Conservation (phyloP, 257 asterid species). For the Fraxinus americana region DNA sequence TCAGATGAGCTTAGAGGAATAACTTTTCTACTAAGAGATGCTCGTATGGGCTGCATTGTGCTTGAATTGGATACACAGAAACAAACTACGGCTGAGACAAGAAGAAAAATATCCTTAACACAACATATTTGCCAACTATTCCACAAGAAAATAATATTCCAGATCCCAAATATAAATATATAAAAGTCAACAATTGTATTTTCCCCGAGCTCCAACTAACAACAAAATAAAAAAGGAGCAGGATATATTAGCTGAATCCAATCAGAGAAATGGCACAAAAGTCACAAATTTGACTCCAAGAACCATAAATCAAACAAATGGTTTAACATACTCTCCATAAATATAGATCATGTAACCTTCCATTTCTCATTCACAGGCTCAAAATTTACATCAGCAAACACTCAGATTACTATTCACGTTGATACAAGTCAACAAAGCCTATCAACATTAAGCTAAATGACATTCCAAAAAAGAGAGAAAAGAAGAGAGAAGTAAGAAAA, state of each 20-base stretch:
- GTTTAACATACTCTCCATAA: not conserved
- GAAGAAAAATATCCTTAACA: not conserved
- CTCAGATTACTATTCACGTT: conserved; percentile 18
- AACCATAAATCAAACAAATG: conserved; percentile 9
- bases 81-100: not conserved
- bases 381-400: too few relatives aligned
- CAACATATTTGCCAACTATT: not conserved
- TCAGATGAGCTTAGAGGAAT: not conserved
- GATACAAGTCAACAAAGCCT: not conserved
- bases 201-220: not conserved
- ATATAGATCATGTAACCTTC: not conserved
- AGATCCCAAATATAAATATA: not conserved
- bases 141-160: not conserved
- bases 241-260: not conserved
- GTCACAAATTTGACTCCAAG: not conserved
- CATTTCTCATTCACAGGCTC: not conserved
- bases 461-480: not conserved
- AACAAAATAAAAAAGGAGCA: not conserved
- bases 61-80: not conserved
- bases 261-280: not conserved
- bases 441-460: not conserved
- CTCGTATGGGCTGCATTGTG: not conserved
- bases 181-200: not conserved
- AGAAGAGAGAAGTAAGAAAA: not conserved
- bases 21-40: not conserved